Conservation (phyloP, 164 flowering plant species). For the Saururus chinensis region DNA sequence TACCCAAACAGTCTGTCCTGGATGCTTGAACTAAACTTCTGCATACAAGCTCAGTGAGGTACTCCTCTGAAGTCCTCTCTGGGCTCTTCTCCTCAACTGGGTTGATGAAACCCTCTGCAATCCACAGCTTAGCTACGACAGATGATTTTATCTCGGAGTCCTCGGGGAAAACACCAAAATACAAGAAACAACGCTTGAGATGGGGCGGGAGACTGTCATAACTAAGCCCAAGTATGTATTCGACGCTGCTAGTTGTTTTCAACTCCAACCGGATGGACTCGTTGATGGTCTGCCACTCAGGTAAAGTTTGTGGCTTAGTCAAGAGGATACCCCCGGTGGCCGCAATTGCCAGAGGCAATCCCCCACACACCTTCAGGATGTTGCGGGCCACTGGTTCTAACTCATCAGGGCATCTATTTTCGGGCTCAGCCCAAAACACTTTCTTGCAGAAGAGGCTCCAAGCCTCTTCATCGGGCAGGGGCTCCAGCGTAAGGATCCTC, state of each 20-base stretch:
- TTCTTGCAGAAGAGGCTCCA: background rate
- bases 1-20: conserved; percentile 15
- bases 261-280: no score
- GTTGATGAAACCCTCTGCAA: conserved; percentile 4
- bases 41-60: conserved; percentile 2
- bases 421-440: background rate
- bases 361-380: background rate
- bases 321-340: background rate
- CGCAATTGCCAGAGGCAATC: background rate
- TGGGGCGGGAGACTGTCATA: conserved; percentile 1
- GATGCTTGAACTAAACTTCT: conserved; percentile 9
- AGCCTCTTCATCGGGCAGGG: no score
- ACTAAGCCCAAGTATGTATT: conserved; percentile 3
- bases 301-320: no score
- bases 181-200: conserved; percentile 4
- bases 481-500: background rate
- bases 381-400: background rate
- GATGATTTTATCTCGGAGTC: background rate
- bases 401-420: background rate
- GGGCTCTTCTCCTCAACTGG: background rate
- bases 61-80: conserved; percentile 6
- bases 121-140: conserved; percentile 1
- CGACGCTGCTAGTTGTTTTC: no score
- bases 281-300: no score
- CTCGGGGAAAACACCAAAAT: conserved; percentile 3